These are phyloP conservation scores for Colletotrichum sp. DNA, from an alignment of 2,329 filamentous ascomycete genomes.

Conservation along the genomic window DNA sequence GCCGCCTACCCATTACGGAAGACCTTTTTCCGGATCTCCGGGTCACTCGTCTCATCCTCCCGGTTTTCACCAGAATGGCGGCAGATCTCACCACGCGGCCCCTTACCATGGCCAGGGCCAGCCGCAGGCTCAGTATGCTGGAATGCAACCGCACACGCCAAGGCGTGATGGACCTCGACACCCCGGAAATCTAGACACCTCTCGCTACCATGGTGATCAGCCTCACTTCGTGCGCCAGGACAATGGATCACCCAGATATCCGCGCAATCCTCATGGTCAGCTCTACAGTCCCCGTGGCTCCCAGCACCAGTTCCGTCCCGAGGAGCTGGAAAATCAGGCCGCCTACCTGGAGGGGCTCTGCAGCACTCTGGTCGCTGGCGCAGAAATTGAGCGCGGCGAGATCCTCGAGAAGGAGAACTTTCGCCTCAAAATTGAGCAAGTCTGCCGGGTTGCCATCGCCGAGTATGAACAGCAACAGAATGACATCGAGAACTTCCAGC, in stretches of 20 bases:
- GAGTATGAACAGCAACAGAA: conserved; percentile 51
- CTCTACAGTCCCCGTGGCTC: conserved; percentile 33
- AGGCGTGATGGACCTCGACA: conserved; percentile 30
- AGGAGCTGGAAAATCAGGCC: conserved; percentile 54
- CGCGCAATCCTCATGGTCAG: conserved; percentile 24
- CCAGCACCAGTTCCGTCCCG: conserved; percentile 34
- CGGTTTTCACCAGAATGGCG: neutral
- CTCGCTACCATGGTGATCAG: conserved; percentile 1
- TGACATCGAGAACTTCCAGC: conserved; percentile 49
- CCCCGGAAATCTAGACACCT: conserved; percentile 5
- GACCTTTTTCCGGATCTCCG: conserved; percentile 31
- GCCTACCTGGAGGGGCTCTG: conserved; percentile 54
- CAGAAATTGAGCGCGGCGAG: conserved; percentile 68
- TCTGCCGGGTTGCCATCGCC: conserved; percentile 65
- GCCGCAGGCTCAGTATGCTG: neutral
- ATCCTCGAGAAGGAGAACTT: conserved; percentile 75
- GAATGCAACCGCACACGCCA: conserved; percentile 8
- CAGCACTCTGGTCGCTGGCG: conserved; percentile 53
- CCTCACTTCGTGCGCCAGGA: neutral
- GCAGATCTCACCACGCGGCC: neutral
- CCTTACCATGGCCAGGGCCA: neutral
- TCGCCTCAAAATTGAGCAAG: conserved; percentile 64
- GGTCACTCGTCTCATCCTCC: conserved; percentile 27
- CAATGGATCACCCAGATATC: neutral
- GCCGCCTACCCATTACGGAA: conserved; percentile 30